Evolutionary conservation across 805 yeast species (phyloP).

Genomic region (Starmera pachycereana): DNA sequence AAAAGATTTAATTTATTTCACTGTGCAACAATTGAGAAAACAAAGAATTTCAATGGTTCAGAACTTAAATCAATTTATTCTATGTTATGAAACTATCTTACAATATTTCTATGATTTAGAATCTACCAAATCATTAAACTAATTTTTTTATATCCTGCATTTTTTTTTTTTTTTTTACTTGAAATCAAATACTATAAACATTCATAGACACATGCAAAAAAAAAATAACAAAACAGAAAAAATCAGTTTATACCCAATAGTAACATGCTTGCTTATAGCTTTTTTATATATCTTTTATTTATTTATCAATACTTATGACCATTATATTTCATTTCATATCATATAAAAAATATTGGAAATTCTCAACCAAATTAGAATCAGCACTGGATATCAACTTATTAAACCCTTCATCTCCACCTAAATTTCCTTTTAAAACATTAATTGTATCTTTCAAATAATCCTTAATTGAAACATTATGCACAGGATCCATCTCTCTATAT

Average conservation of each 20-base stretch:
- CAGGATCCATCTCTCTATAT: slow-evolving; percentile 34
- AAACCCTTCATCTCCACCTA: slow-evolving; percentile 6
- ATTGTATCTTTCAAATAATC: slow-evolving; percentile 28
- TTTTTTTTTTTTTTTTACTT: background rate
- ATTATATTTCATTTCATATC: slow-evolving; percentile 10
- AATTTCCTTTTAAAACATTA: slow-evolving; percentile 2
- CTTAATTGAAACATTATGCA: slow-evolving; percentile 41
- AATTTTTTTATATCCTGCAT: background rate
- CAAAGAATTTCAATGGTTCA: slow-evolving; percentile 77
- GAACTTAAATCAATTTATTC: slow-evolving; percentile 56
- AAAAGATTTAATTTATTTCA: slow-evolving; percentile 47
- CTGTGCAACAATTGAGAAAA: slow-evolving; percentile 52
- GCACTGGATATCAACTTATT: slow-evolving; percentile 2
- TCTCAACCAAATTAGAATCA: slow-evolving; percentile 13
- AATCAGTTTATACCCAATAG: too few relatives aligned
- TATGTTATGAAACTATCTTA: slow-evolving; percentile 52
- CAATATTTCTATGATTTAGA: slow-evolving; percentile 14
- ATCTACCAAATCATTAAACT: background rate
- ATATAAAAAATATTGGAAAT: slow-evolving; percentile 14
- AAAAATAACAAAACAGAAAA: too few relatives aligned
- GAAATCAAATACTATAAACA: slow-evolving; percentile 15
- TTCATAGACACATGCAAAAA: slow-evolving; percentile 11
- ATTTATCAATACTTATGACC: background rate
- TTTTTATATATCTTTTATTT: too few relatives aligned
- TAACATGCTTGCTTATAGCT: too few relatives aligned